These are phyloP conservation scores for Allantophomopsis lycopodina DNA, from an alignment of 2,329 filamentous ascomycete species.

Conservation along the genomic window DNA sequence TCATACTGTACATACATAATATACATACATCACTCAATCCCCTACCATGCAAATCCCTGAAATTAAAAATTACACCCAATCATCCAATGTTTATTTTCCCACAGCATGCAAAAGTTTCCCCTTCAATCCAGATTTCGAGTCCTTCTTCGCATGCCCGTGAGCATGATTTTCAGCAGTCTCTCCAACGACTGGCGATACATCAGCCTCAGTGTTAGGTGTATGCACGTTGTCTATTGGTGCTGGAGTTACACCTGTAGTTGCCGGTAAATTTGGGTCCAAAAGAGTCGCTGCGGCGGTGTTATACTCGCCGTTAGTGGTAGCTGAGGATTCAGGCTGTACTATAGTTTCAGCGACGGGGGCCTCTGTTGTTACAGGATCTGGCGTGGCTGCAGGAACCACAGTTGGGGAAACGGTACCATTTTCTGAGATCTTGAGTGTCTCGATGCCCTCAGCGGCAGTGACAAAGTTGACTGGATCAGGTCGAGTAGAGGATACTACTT, in stretches of 20 bases:
- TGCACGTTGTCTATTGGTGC: neutral
- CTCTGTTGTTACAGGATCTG: no score
- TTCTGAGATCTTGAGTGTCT: slow-evolving; percentile 3
- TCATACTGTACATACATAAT: no score
- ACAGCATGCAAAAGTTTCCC: neutral
- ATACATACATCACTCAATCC: no score
- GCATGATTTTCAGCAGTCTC: neutral
- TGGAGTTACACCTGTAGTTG: neutral
- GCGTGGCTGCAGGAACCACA: neutral
- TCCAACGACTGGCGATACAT: neutral
- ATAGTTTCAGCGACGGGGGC: no score
- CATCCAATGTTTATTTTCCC: neutral
- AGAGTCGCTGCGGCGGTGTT: neutral
- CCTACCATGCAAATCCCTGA: no score
- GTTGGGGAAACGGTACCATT: slow-evolving; percentile 4
- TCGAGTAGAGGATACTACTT: slow-evolving; percentile 6
- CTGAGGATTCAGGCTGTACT: no score
- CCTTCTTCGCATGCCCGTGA: neutral
- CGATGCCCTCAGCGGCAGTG: slow-evolving; percentile 9
- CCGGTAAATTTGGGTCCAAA: neutral
- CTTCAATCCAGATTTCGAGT: neutral
- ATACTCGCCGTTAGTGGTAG: neutral
- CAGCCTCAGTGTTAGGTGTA: neutral
- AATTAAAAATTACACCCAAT: no score
- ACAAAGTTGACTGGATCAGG: slow-evolving; percentile 11